These are phyloP conservation scores for Mortierella alpina DNA, from an alignment of 192 early-diverging fungal species.

Conservation along the genomic window DNA sequence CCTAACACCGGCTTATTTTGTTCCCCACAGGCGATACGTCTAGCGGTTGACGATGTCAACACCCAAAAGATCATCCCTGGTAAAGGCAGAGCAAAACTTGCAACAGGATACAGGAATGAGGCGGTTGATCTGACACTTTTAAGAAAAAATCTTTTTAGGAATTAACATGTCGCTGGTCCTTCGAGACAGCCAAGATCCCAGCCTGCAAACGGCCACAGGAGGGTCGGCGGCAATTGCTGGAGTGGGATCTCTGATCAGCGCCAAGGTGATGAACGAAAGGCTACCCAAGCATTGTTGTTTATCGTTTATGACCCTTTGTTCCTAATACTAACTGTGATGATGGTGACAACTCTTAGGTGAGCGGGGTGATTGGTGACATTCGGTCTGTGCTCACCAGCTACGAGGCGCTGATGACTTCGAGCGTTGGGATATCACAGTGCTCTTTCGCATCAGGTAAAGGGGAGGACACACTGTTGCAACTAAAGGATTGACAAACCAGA, in stretches of 20 bases:
- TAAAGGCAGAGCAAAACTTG: background rate
- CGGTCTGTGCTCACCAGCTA: conserved; percentile 51
- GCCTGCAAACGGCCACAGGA: conserved; percentile 2
- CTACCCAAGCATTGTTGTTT: background rate
- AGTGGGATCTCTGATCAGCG: conserved; percentile 3
- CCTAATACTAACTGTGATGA: background rate
- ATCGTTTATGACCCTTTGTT: background rate
- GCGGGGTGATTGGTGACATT: conserved; percentile 61
- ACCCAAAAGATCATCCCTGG: conserved; percentile 52
- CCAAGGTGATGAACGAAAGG: background rate
- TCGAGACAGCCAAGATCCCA: conserved; percentile 33
- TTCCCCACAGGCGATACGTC: conserved; percentile 48
- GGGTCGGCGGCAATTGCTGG: conserved; percentile 33
- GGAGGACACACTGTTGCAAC: background rate
- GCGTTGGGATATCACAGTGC: conserved; percentile 58
- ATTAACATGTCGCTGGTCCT: conserved; percentile 26
- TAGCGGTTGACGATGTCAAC: conserved; percentile 63
- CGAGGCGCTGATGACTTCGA: conserved; percentile 61
- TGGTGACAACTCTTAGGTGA: conserved; percentile 21
- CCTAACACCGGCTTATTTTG: background rate
- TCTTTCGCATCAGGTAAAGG: conserved; percentile 54
- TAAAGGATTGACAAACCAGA: too few species aligned
- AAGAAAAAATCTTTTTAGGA: background rate
- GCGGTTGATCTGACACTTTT: background rate
- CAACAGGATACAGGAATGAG: background rate